Evolutionary conservation across 495 filamentous ascomycete species (phyloP).

Genomic region (Trichoderma orchidacearum): DNA sequence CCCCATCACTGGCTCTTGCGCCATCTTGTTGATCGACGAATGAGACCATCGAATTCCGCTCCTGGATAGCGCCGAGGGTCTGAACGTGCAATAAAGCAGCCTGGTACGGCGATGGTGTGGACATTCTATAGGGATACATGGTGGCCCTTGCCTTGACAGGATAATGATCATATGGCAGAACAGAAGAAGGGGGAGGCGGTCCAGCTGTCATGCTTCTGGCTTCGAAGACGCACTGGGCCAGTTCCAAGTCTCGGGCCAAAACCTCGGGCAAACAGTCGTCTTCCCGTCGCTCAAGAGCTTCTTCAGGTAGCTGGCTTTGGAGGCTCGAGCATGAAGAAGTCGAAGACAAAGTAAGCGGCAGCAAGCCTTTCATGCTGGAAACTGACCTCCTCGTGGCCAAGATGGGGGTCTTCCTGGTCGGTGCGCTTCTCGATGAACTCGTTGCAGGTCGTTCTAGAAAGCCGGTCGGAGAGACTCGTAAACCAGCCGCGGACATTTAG

Average conservation of each 20-base stretch:
- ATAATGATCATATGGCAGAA: neutral
- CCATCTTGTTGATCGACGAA: conserved; percentile 1
- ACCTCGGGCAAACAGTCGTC: conserved; percentile 30
- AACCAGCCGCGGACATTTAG: neutral
- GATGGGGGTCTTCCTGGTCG: neutral
- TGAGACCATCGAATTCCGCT: conserved; percentile 8
- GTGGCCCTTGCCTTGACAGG: neutral
- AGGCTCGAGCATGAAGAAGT: neutral
- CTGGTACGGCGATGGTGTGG: neutral
- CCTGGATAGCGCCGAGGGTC: neutral
- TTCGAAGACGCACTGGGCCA: conserved; percentile 21
- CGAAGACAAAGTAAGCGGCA: conserved; percentile 8
- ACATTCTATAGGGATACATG: neutral
- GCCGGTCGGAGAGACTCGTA: neutral
- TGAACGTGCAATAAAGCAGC: neutral
- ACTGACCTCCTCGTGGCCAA: conserved; percentile 5
- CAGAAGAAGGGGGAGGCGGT: conserved; percentile 5
- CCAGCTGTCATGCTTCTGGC: conserved; percentile 28
- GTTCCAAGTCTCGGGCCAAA: conserved; percentile 25
- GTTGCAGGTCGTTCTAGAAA: neutral
- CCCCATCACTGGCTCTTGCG: neutral
- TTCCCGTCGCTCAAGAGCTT: conserved; percentile 1
- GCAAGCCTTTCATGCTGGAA: conserved; percentile 9
- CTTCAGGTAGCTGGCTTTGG: conserved; percentile 7
- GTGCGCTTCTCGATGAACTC: neutral